These are phyloP conservation scores for Suhomyces bokatorum DNA, from an alignment of 1,139 yeast species.

Conservation along the genomic window DNA sequence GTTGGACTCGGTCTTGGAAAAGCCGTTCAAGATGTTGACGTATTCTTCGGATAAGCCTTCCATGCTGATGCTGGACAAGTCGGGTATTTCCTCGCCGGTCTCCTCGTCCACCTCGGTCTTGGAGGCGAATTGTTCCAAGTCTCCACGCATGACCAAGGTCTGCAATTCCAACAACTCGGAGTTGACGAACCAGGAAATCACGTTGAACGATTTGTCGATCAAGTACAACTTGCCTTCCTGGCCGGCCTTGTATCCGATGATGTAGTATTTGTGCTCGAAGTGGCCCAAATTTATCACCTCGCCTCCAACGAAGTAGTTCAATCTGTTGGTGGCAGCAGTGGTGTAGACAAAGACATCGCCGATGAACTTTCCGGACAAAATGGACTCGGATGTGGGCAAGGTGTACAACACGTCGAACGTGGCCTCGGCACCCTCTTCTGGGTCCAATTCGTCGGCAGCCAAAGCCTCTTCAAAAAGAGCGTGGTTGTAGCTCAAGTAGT, in stretches of 20 bases:
- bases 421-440: slow-evolving; percentile 85
- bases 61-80: slow-evolving; percentile 58
- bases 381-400: slow-evolving; percentile 65
- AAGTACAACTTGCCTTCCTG: slow-evolving; percentile 88
- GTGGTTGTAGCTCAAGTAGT: slow-evolving; percentile 72
- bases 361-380: slow-evolving; percentile 90
- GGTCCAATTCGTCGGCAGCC: slow-evolving; percentile 57
- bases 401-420: slow-evolving; percentile 85
- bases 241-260: slow-evolving; percentile 80
- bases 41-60: slow-evolving; percentile 64
- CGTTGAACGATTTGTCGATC: slow-evolving; percentile 85
- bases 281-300: slow-evolving; percentile 90
- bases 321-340: slow-evolving; percentile 73
- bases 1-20: slow-evolving; percentile 67
- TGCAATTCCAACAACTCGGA: slow-evolving; percentile 89
- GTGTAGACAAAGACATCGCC: slow-evolving; percentile 97
- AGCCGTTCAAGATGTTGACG: slow-evolving; percentile 38
- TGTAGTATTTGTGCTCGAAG: slow-evolving; percentile 83
- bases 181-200: slow-evolving; percentile 79
- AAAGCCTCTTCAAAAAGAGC: slow-evolving; percentile 67
- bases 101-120: slow-evolving; percentile 37
- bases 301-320: slow-evolving; percentile 94
- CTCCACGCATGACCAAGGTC: slow-evolving; percentile 93
- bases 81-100: slow-evolving; percentile 41
- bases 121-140: slow-evolving; percentile 54